Evolutionary conservation across 2,329 filamentous ascomycete species (phyloP), one percentile per base, ranked within the genome.

Genomic region (Chaetomium olivaceum): DNA sequence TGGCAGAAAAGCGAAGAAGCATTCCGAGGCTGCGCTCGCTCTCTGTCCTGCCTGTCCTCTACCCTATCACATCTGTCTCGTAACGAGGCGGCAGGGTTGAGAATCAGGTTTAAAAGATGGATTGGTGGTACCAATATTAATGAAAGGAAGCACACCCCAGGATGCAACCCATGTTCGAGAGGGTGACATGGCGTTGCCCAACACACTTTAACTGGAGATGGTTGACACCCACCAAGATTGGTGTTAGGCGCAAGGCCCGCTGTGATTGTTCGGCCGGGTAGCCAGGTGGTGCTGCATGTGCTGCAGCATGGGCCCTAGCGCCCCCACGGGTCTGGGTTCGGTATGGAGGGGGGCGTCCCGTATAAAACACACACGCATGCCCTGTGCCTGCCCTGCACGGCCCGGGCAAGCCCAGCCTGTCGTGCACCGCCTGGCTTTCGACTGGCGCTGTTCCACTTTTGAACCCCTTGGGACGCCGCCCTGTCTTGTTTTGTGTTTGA

Each of bases 141-240:
- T 65, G 51, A 66, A 55, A 65, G 63, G 65, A 67, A 63, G 65
- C 65, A 63, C 58, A 65, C 60, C 65, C 65, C 23, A 43, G 67
- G 50, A 51, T 55, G 66, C 63, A 61, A 64, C 59, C 65, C 67
- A 64, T 64, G 65, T 27, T 25, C 57, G 36, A 59, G 62, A 62
- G 65, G 65, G 67, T 69, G 65, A 66, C 67, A 69, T 69, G 63
- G 67, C 65, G 58, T 57, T 61, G 65, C 65, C 61, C 65, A 62
- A 55, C 51, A 46, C 48, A 36, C 66, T 68, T 25, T 43, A 54
- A 59, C 52, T 62, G 54, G 61, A 23, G 61, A 52, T n/a, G 33
- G 51, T 61, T 25, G 60, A 39, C 58, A 43, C 19, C 27, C n/a
- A n/a, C 57, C 33, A 55, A 33, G 27, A 52, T 43, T 60, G 62